Evolutionary conservation across 768 basidiomycete species (phyloP).

Genomic region (Epithele typhae): DNA sequence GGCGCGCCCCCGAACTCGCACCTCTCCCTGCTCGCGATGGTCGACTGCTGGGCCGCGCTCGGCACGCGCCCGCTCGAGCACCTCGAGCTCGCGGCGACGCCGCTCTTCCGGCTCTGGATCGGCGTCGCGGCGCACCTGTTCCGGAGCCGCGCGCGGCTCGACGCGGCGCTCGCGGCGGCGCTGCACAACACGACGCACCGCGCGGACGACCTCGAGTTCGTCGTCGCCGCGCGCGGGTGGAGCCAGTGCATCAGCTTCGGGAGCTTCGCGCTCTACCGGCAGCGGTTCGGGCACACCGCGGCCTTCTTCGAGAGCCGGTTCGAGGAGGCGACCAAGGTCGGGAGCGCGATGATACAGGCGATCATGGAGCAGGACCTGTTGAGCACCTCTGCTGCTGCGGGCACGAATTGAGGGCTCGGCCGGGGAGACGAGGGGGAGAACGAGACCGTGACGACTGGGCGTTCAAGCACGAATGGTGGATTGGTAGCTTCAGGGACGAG

Average conservation of each 20-base stretch:
- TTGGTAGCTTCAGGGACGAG: no score
- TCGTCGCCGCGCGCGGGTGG: conserved; percentile 92
- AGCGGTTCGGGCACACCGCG: conserved; percentile 76
- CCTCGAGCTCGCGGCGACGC: conserved; percentile 90
- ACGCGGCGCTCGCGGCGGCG: conserved; percentile 69
- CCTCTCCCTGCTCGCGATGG: conserved; percentile 93
- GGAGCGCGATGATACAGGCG: conserved; percentile 86
- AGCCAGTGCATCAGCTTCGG: conserved; percentile 93
- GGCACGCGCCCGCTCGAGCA: conserved; percentile 87
- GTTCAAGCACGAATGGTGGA: no score
- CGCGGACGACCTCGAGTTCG: conserved; percentile 90
- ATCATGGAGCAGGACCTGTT: no score
- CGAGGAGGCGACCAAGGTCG: conserved; percentile 77
- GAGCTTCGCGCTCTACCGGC: conserved; percentile 81
- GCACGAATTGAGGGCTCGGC: no score
- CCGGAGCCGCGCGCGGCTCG: conserved; percentile 57
- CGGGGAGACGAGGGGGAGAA: no score
- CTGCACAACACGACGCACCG: conserved; percentile 75
- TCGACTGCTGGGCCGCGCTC: conserved; percentile 93
- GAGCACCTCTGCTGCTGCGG: no score
- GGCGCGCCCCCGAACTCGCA: conserved; percentile 69
- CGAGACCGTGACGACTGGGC: no score
- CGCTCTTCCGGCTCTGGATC: conserved; percentile 94
- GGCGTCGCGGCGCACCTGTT: conserved; percentile 97
- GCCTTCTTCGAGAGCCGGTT: conserved; percentile 85